phyloP scores from a whole-genome alignment of 2,329 filamentous ascomycete species.

The Botrytis byssoidea region DNA sequence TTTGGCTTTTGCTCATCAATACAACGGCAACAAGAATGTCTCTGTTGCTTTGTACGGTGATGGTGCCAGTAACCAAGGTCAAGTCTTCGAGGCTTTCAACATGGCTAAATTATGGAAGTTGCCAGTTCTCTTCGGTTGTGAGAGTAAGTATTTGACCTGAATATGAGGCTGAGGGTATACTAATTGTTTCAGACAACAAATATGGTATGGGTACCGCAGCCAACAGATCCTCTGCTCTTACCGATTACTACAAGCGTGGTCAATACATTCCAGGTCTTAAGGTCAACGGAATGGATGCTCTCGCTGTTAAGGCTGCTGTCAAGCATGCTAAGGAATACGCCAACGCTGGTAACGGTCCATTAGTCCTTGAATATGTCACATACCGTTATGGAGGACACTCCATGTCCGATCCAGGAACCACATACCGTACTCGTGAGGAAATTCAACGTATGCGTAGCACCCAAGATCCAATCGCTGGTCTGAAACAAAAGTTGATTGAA shows the following conservation, averaged over 20 bases:
- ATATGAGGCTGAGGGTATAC: neutral
- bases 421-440: slow-evolving; percentile 98
- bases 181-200: slow-evolving; percentile 78
- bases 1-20: slow-evolving; percentile 95
- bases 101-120: slow-evolving; percentile 99
- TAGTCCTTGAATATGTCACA: slow-evolving; percentile 98
- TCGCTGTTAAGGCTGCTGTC: slow-evolving; percentile 95
- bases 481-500: slow-evolving; percentile 97
- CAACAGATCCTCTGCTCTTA: slow-evolving; percentile 88
- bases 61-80: slow-evolving; percentile 97
- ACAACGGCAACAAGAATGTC: slow-evolving; percentile 81
- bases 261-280: slow-evolving; percentile 99
- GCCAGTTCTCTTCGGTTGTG: slow-evolving; percentile 92
- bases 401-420: slow-evolving; percentile 99
- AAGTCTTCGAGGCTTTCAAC: slow-evolving; percentile 99
- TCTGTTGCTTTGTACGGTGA: slow-evolving; percentile 93
- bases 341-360: slow-evolving; percentile 77
- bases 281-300: slow-evolving; percentile 99
- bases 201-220: slow-evolving; percentile 99
- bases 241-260: slow-evolving; percentile 99
- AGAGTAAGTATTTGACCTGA: slow-evolving; percentile 66
- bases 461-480: slow-evolving; percentile 94
- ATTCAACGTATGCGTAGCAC: slow-evolving; percentile 99
- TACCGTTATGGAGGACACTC: slow-evolving; percentile 99
- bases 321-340: slow-evolving; percentile 91